Percentiles rank a stretch among this genome's conserved stretches.
These are phyloP conservation scores for Aspergillus hancockii DNA, from an alignment of 495 filamentous ascomycete species.

Conservation along the genomic window DNA sequence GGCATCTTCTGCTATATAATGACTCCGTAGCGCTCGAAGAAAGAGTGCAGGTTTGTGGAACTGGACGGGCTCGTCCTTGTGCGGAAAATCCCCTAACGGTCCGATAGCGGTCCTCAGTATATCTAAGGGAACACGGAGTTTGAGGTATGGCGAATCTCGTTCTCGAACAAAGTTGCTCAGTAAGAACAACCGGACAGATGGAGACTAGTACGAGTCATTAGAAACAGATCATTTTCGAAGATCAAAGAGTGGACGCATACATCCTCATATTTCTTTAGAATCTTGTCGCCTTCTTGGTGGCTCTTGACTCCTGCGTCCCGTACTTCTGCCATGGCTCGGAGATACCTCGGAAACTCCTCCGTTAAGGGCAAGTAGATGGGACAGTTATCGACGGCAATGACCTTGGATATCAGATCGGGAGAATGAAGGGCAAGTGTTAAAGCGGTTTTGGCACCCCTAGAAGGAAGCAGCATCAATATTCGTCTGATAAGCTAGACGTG, in stretches of 20 bases:
- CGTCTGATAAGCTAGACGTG: constrained; percentile 10
- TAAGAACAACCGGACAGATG: constrained; percentile 75
- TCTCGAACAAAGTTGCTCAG: constrained; percentile 69
- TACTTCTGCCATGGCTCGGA: constrained; percentile 72
- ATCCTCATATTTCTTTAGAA: constrained; percentile 66
- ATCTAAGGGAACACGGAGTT: constrained; percentile 52
- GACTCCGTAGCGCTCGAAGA: constrained; percentile 71
- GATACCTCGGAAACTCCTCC: constrained; percentile 68
- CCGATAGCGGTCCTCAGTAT: constrained; percentile 53
- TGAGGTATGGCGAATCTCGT: constrained; percentile 23
- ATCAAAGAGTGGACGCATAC: constrained; percentile 24
- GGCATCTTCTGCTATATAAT: constrained; percentile 77
- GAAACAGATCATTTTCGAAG: background rate
- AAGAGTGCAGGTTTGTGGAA: constrained; percentile 72
- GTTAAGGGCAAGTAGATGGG: constrained; percentile 68
- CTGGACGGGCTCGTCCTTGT: constrained; percentile 58
- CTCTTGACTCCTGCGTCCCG: constrained; percentile 52
- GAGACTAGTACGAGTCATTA: constrained; percentile 37
- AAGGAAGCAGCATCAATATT: constrained; percentile 75
- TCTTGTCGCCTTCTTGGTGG: constrained; percentile 68
- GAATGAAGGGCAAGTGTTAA: constrained; percentile 72
- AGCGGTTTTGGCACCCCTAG: constrained; percentile 81
- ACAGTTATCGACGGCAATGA: constrained; percentile 82
- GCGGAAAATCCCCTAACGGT: constrained; percentile 73
- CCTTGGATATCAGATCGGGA: constrained; percentile 55